Conservation (phyloP, 139 green algal species). For the Nannochloris sp. region DNA sequence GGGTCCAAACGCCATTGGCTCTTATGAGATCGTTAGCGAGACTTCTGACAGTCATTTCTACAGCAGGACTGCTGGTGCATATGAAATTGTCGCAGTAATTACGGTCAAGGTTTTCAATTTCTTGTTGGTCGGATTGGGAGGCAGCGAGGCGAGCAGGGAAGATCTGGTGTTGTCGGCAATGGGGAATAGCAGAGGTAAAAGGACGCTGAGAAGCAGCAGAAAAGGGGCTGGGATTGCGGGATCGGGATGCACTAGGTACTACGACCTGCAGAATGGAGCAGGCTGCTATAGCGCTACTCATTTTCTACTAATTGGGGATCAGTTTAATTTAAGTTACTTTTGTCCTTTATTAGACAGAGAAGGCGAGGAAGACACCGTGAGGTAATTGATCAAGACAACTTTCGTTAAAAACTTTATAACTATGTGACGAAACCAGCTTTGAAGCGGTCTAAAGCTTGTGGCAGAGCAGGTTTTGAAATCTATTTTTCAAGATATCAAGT, state of each 20-base stretch:
- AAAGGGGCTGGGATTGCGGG: neutral
- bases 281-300: too few relatives aligned
- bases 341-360: too few relatives aligned
- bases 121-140: neutral
- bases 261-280: neutral
- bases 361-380: too few relatives aligned
- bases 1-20: slow-evolving; percentile 26
- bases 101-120: slow-evolving; percentile 4
- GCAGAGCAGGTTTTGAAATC: too few relatives aligned
- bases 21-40: slow-evolving; percentile 43
- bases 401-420: too few relatives aligned
- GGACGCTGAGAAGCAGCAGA: neutral
- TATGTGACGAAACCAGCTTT: too few relatives aligned
- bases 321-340: too few relatives aligned
- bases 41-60: slow-evolving; percentile 54
- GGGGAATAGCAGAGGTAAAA: neutral
- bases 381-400: too few relatives aligned
- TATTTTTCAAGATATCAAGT: too few relatives aligned
- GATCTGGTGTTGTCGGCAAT: too few relatives aligned
- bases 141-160: neutral
- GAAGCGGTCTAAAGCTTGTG: too few relatives aligned
- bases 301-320: too few relatives aligned
- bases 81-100: slow-evolving; percentile 70
- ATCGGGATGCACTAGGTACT: neutral
- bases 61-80: slow-evolving; percentile 53